Base-by-base conservation (phyloP, 1,139 yeast species). In the Saccharomyces hybrid region DNA sequence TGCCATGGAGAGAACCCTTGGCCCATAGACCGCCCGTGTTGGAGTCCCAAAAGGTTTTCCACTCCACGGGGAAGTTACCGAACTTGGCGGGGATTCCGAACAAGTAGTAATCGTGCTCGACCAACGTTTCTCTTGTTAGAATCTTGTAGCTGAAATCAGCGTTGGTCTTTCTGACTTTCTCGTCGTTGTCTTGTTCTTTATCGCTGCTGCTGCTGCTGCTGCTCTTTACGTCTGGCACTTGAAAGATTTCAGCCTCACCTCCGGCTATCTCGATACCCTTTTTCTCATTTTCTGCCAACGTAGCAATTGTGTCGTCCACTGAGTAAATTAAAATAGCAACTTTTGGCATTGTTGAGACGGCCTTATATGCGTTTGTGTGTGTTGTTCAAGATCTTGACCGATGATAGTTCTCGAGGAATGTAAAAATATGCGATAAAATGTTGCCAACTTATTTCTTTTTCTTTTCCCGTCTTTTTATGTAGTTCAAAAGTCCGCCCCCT, bases 61-160 rank as follows among this genome's bases (percentile, higher is more conserved):
- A 79, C 73, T 86, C 91, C 48, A 87, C 84, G 59, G 91, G 88
- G 73, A 78, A 75, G 74, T 78, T 82, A 71, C 93, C 93, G 69
- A 68, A 86, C 73, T 93, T 79, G 57, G 93, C 85, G 67, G 91
- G 89, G 61, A 85, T 71, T 68, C 93, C 93, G 57, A 86, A 84
- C 60, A 86, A 61, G 74, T 84, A 80, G 52, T 83, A 88, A 67
- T 86, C 91, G 73, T 83, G 85, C 62, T 76, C 70, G 26, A 71
- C 70, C 63, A 86, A 76, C 44, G 80, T 78, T 11, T 77, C 82
- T 28, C 71, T 66, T 24, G 85, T 73, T 51, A 86, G 85, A 68
- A 80, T 75, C 68, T 90, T 90, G 72, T 76, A 80, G 60, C 24
- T 4, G 19, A 38, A 38, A 38, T 38, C 44, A 2, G 44, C 44